Evolutionary conservation across 208 protist genomes (phyloP).

Genomic region (Naegleria gruberi): DNA sequence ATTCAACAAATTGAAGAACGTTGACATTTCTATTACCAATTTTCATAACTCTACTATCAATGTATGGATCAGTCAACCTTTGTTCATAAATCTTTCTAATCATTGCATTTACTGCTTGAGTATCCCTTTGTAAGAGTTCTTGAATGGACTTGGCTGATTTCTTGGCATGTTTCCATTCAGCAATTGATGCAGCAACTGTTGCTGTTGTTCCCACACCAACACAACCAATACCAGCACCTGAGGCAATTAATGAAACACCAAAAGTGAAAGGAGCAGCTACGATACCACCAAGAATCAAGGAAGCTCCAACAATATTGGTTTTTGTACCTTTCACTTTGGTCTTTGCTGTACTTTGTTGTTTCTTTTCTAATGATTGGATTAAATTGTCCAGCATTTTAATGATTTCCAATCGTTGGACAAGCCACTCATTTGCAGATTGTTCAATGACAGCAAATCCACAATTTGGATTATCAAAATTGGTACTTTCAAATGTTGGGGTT

Average conservation of each 20-base stretch:
- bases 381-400: not conserved
- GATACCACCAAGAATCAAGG: not conserved
- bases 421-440: too few relatives aligned
- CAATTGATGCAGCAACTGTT: not conserved
- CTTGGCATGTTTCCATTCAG: not conserved
- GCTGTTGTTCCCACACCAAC: not conserved
- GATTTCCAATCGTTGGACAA: not conserved
- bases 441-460: too few relatives aligned
- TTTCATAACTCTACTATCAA: not conserved
- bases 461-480: too few relatives aligned
- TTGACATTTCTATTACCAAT: not conserved
- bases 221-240: not conserved
- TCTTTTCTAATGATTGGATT: not conserved
- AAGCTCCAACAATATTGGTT: not conserved
- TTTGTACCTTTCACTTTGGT: not conserved
- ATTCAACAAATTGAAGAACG: not conserved
- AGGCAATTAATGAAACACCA: not conserved
- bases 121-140: not conserved
- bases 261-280: not conserved
- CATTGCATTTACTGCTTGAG: not conserved
- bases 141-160: not conserved
- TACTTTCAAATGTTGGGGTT: too few relatives aligned
- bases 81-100: not conserved
- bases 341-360: not conserved
- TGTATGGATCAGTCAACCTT: not conserved